phyloP scores from a whole-genome alignment of 2,329 filamentous ascomycete species.

The Clonostachys solani region DNA sequence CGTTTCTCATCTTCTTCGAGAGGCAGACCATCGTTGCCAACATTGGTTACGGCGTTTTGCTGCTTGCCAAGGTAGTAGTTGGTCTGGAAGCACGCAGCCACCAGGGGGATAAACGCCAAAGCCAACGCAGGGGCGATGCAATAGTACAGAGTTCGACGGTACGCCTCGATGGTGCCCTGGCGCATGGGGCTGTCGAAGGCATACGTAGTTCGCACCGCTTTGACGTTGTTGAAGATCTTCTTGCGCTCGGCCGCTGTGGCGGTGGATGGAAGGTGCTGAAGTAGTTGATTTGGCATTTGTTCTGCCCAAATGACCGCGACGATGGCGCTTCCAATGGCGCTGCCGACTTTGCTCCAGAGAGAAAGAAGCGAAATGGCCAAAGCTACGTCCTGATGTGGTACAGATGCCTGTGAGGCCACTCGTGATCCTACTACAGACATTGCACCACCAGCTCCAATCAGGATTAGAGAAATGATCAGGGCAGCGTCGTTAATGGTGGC shows the following conservation, averaged over 20 bases:
- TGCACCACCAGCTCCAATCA: conserved; percentile 26
- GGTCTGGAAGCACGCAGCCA: conserved; percentile 29
- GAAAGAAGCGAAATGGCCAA: conserved; percentile 23
- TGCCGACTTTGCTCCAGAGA: conserved; percentile 28
- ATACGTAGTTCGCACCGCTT: conserved; percentile 20
- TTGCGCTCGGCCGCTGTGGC: conserved; percentile 11
- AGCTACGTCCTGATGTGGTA: conserved; percentile 29
- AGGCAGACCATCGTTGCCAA: conserved; percentile 4
- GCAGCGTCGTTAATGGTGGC: no score
- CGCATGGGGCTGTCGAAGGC: conserved; percentile 22
- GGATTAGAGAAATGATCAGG: conserved; percentile 14
- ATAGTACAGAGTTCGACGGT: conserved; percentile 24
- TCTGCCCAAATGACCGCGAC: conserved; percentile 27
- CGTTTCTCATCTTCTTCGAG: no score
- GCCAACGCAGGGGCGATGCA: conserved; percentile 22
- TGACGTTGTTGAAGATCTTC: conserved; percentile 24
- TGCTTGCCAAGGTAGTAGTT: conserved; percentile 25
- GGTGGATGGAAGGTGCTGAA: conserved; percentile 12
- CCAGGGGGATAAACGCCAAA: conserved; percentile 22
- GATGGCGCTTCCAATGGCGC: conserved; percentile 26
- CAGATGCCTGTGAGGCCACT: conserved; percentile 29
- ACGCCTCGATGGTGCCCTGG: conserved; percentile 22
- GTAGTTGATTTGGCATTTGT: conserved; percentile 16
- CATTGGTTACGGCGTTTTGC: conserved; percentile 19
- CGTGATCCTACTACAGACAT: conserved; percentile 28